phyloP scores from a whole-genome alignment of 768 basidiomycete genomes.

The Collybia sp. region DNA sequence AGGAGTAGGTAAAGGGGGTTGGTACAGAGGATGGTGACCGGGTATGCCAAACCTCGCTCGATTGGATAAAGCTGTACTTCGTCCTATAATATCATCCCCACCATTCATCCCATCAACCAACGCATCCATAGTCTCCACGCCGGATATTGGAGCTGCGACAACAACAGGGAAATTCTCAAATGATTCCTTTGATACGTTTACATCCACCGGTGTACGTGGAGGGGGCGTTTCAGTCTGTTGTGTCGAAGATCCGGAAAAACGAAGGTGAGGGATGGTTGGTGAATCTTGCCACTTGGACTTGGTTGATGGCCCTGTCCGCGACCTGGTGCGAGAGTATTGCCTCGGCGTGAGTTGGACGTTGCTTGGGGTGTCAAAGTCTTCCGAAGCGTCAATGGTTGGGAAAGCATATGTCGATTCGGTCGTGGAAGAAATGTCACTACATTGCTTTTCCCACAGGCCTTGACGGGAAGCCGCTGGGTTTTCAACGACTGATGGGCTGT shows the following conservation, averaged over 20 bases:
- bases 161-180: constrained; percentile 56
- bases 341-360: constrained; percentile 11
- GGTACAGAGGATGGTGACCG: constrained; percentile 70
- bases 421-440: constrained; percentile 7
- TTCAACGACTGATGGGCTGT: neutral
- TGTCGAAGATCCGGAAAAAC: constrained; percentile 67
- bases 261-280: constrained; percentile 43
- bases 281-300: constrained; percentile 38
- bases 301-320: constrained; percentile 55
- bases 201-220: constrained; percentile 65
- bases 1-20: constrained; percentile 79
- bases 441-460: constrained; percentile 1
- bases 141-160: constrained; percentile 72
- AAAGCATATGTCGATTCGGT: constrained; percentile 33
- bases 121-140: constrained; percentile 86
- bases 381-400: constrained; percentile 30
- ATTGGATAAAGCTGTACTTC: constrained; percentile 34
- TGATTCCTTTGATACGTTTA: constrained; percentile 30
- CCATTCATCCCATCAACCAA: constrained; percentile 89
- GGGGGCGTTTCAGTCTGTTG: constrained; percentile 62
- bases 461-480: neutral
- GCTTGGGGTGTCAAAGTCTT: constrained; percentile 19
- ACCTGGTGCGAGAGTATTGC: constrained; percentile 42
- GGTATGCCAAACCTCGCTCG: constrained; percentile 53
- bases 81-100: constrained; percentile 47